These are phyloP conservation scores for Trypanosoma caninum DNA, from an alignment of 208 protist genomes.

Conservation along the genomic window DNA sequence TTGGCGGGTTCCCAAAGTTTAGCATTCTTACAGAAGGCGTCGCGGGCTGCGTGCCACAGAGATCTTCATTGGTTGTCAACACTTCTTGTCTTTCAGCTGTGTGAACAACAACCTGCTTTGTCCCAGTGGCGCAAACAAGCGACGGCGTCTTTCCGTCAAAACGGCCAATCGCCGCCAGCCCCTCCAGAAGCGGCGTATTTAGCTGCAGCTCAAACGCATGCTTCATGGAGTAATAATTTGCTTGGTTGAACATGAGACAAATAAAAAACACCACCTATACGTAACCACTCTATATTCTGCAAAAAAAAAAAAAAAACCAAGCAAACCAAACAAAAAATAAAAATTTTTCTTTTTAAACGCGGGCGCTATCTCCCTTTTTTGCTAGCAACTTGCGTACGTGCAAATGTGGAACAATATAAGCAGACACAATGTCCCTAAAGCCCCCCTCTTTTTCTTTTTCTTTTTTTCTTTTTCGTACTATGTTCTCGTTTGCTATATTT, in stretches of 20 bases:
- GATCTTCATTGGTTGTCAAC: background rate
- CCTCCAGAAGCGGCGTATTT: slow-evolving; percentile 40
- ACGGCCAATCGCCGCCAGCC: slow-evolving; percentile 56
- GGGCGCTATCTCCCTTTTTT: too few species aligned
- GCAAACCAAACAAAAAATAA: too few species aligned
- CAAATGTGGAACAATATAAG: too few species aligned
- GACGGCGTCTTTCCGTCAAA: slow-evolving; percentile 45
- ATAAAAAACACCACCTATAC: background rate
- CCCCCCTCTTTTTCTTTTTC: too few species aligned
- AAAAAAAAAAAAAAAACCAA: too few species aligned
- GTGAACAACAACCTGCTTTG: slow-evolving; percentile 82
- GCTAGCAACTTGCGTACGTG: too few species aligned
- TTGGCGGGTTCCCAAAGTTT: slow-evolving; percentile 87
- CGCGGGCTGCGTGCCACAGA: background rate
- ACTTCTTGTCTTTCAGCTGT: slow-evolving; percentile 16
- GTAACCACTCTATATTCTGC: background rate
- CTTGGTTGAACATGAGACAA: slow-evolving; percentile 15
- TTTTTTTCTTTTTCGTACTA: slow-evolving; percentile 2
- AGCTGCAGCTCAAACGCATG: slow-evolving; percentile 65
- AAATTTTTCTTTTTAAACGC: too few species aligned
- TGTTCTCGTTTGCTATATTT: background rate
- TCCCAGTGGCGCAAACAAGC: slow-evolving; percentile 67
- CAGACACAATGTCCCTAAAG: too few species aligned
- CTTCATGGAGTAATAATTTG: slow-evolving; percentile 46
- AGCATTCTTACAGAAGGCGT: slow-evolving; percentile 57